Conservation (phyloP, 2,329 filamentous ascomycete genomes). For the Exophiala sp. region DNA sequence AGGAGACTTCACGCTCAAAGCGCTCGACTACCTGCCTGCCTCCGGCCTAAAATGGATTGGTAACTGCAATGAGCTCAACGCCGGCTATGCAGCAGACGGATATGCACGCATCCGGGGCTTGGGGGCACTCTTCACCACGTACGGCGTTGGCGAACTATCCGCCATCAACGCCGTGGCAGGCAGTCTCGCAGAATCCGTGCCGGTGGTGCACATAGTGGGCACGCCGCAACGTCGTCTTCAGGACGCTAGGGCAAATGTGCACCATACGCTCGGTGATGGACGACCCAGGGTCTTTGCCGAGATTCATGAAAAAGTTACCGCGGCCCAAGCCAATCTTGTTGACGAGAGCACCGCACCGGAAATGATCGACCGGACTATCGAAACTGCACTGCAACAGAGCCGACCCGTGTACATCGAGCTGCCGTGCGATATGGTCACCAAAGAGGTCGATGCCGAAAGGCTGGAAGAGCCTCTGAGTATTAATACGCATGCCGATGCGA, state of each 20-base stretch:
- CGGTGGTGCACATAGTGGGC: slow-evolving; percentile 60
- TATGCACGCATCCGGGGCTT: slow-evolving; percentile 60
- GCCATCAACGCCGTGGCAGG: slow-evolving; percentile 37
- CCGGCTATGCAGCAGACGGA: slow-evolving; percentile 71
- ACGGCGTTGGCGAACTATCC: slow-evolving; percentile 54
- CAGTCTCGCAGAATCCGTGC: slow-evolving; percentile 57
- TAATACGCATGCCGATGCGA: slow-evolving; percentile 67
- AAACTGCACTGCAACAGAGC: slow-evolving; percentile 49
- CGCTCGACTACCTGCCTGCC: slow-evolving; percentile 55
- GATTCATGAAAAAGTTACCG: slow-evolving; percentile 49
- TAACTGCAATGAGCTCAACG: slow-evolving; percentile 61
- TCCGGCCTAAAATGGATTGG: slow-evolving; percentile 56
- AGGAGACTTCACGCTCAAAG: slow-evolving; percentile 42
- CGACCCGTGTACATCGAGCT: slow-evolving; percentile 56
- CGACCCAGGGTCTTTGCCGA: slow-evolving; percentile 50
- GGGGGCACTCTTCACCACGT: slow-evolving; percentile 50
- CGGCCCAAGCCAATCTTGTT: slow-evolving; percentile 45
- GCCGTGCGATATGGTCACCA: slow-evolving; percentile 51
- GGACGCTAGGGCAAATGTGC: slow-evolving; percentile 37
- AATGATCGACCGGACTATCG: slow-evolving; percentile 51
- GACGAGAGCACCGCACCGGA: slow-evolving; percentile 45
- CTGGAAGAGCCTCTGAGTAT: slow-evolving; percentile 62
- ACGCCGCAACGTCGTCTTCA: slow-evolving; percentile 49
- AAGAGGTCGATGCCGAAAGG: slow-evolving; percentile 57
- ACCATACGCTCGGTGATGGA: slow-evolving; percentile 42